These are phyloP conservation scores for Cercophora newfieldiana DNA, from an alignment of 495 filamentous ascomycete genomes.

Conservation along the genomic window DNA sequence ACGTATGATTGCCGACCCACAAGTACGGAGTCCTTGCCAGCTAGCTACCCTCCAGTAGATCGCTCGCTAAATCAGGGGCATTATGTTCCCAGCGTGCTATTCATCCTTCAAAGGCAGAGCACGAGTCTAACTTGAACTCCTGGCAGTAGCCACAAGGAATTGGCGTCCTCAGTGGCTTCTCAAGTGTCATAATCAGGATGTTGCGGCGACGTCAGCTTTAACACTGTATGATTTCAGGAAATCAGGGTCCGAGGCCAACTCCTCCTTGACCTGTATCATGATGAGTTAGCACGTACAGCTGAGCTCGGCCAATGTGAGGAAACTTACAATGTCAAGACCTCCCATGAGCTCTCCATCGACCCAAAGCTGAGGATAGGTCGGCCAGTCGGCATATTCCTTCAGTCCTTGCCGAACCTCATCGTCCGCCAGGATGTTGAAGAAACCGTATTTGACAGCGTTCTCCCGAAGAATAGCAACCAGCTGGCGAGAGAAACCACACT, in stretches of 20 bases:
- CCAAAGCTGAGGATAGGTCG: slow-evolving; percentile 92
- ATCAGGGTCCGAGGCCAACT: slow-evolving; percentile 49
- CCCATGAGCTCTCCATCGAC: slow-evolving; percentile 81
- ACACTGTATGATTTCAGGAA: slow-evolving; percentile 73
- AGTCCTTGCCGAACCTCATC: slow-evolving; percentile 95
- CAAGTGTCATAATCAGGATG: slow-evolving; percentile 14
- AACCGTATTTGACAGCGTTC: slow-evolving; percentile 89
- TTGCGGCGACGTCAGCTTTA: slow-evolving; percentile 39
- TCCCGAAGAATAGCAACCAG: slow-evolving; percentile 82
- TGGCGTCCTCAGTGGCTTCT: not conserved
- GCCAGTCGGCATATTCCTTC: slow-evolving; percentile 95
- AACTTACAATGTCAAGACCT: slow-evolving; percentile 91
- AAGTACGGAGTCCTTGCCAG: not conserved
- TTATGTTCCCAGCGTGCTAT: not conserved
- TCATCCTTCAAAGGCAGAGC: not conserved
- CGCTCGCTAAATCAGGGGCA: not conserved
- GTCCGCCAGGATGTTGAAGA: slow-evolving; percentile 98
- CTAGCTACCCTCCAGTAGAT: not conserved
- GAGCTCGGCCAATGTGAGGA: not conserved
- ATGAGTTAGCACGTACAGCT: slow-evolving; percentile 22
- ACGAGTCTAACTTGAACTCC: not conserved
- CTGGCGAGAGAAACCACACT: slow-evolving; percentile 94
- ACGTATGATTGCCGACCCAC: not conserved
- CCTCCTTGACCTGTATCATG: slow-evolving; percentile 39
- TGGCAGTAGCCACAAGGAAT: not conserved